Conservation (phyloP, 495 filamentous ascomycete species). For the Aspergillus steynii region DNA sequence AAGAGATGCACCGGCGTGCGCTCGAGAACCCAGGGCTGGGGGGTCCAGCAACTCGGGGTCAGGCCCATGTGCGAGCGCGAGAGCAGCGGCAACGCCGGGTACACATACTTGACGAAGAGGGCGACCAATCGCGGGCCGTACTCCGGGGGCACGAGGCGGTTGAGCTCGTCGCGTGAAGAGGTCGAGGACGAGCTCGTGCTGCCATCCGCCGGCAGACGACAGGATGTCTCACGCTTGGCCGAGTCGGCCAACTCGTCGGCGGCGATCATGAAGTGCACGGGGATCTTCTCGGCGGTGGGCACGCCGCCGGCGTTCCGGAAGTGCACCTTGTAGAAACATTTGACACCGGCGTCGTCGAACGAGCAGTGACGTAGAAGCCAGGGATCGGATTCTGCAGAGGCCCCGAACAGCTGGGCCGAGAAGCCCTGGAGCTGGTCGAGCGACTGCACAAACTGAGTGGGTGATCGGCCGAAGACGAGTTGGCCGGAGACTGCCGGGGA, state of each 20-base stretch:
- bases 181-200: constrained; percentile 1
- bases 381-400: constrained; percentile 39
- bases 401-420: constrained; percentile 36
- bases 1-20: constrained; percentile 33
- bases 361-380: constrained; percentile 39
- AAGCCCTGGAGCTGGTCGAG: constrained; percentile 36
- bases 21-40: constrained; percentile 20
- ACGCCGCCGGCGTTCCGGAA: constrained; percentile 41
- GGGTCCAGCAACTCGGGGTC: constrained; percentile 20
- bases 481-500: constrained; percentile 19
- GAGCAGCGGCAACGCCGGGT: constrained; percentile 33
- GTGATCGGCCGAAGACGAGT: constrained; percentile 17
- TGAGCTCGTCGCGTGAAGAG: constrained; percentile 23
- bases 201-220: constrained; percentile 18
- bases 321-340: constrained; percentile 35
- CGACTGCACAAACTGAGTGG: constrained; percentile 33
- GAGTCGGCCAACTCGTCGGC: constrained; percentile 25
- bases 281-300: constrained; percentile 32
- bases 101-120: constrained; percentile 36
- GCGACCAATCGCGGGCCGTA: constrained; percentile 31
- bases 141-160: constrained; percentile 27
- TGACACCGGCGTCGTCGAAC: constrained; percentile 38
- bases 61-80: constrained; percentile 31
- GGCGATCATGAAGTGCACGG: constrained; percentile 38
- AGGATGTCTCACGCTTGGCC: constrained; percentile 26